A percentile compares a stretch with the other conserved stretches of the same genome.
phyloP scores from a whole-genome alignment of 345 rosid genomes.

The Geranium brycei region DNA sequence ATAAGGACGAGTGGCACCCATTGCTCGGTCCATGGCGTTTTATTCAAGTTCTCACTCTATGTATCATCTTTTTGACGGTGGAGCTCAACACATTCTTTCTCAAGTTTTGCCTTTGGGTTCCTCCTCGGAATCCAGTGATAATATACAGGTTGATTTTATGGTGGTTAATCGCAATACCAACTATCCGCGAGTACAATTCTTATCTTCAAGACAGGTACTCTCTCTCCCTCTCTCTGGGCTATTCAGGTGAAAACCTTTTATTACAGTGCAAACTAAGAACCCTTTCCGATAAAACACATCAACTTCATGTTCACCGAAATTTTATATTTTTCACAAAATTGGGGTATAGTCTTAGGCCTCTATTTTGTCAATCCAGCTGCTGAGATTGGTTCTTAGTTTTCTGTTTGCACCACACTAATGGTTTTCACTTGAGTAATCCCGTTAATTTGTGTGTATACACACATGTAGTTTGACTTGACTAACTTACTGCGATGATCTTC shows the following conservation, averaged over 20 bases:
- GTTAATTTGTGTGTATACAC: too few relatives aligned
- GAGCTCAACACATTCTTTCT: constrained; percentile 97
- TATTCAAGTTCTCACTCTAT: constrained; percentile 86
- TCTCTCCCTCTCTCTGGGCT: constrained; percentile 1
- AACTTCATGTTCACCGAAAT: too few relatives aligned
- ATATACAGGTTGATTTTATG: constrained; percentile 82
- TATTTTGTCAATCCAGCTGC: too few relatives aligned
- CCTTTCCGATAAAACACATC: too few relatives aligned
- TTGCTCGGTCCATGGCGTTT: constrained; percentile 96
- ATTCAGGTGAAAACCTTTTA: too few relatives aligned
- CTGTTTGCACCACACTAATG: too few relatives aligned
- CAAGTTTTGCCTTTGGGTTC: constrained; percentile 93
- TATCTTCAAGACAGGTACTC: constrained; percentile 84
- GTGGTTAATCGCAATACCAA: constrained; percentile 97
- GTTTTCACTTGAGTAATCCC: too few relatives aligned
- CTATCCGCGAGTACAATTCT: constrained; percentile 89
- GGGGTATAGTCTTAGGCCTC: too few relatives aligned
- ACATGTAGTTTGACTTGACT: too few relatives aligned
- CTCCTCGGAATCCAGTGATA: constrained; percentile 86
- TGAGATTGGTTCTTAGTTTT: too few relatives aligned
- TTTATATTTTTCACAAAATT: too few relatives aligned
- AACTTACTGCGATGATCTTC: constrained; percentile 2
- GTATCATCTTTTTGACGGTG: constrained; percentile 71
- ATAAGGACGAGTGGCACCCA: constrained; percentile 98
- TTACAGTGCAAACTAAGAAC: too few relatives aligned